Evolutionary conservation across 495 filamentous ascomycete genomes (phyloP).

Genomic region (Neurospora pannonica): DNA sequence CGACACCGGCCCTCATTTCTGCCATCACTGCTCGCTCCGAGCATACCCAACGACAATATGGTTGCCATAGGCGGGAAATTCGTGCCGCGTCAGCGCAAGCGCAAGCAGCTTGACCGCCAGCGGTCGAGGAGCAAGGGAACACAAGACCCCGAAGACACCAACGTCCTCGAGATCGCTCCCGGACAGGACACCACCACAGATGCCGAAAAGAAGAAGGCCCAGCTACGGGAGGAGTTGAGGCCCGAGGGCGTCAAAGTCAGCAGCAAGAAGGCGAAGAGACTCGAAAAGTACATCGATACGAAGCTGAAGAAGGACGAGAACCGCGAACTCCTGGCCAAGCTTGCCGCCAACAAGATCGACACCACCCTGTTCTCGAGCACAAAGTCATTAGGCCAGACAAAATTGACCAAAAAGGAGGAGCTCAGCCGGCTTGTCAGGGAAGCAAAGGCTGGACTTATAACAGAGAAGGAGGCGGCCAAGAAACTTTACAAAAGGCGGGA

Average conservation of each 20-base stretch:
- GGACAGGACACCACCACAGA: slow-evolving; percentile 45
- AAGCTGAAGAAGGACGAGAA: slow-evolving; percentile 95
- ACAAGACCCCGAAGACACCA: slow-evolving; percentile 39
- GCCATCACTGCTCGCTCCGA: background rate
- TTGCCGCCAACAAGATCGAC: slow-evolving; percentile 69
- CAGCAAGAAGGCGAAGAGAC: slow-evolving; percentile 82
- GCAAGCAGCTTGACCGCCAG: slow-evolving; percentile 50
- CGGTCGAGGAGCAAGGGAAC: slow-evolving; percentile 34
- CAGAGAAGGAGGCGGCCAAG: slow-evolving; percentile 29
- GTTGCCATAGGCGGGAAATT: slow-evolving; percentile 54
- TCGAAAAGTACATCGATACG: slow-evolving; percentile 96
- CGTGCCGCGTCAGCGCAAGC: slow-evolving; percentile 71
- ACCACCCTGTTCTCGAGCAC: slow-evolving; percentile 70
- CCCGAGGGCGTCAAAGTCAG: slow-evolving; percentile 71
- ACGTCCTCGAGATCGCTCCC: slow-evolving; percentile 62
- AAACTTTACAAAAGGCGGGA: slow-evolving; percentile 25
- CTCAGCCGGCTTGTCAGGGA: slow-evolving; percentile 51
- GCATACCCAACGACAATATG: slow-evolving; percentile 18
- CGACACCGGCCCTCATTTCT: background rate
- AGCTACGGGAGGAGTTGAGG: slow-evolving; percentile 48
- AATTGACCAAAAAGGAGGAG: slow-evolving; percentile 57
- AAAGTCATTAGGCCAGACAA: slow-evolving; percentile 58
- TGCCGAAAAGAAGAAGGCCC: slow-evolving; percentile 54
- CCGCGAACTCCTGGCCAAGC: slow-evolving; percentile 68
- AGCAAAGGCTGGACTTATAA: slow-evolving; percentile 46